A percentile compares a stretch with the other conserved stretches of the same genome.
These are phyloP conservation scores for Austroboletus eburneus DNA, from an alignment of 768 basidiomycete genomes.

Conservation along the genomic window DNA sequence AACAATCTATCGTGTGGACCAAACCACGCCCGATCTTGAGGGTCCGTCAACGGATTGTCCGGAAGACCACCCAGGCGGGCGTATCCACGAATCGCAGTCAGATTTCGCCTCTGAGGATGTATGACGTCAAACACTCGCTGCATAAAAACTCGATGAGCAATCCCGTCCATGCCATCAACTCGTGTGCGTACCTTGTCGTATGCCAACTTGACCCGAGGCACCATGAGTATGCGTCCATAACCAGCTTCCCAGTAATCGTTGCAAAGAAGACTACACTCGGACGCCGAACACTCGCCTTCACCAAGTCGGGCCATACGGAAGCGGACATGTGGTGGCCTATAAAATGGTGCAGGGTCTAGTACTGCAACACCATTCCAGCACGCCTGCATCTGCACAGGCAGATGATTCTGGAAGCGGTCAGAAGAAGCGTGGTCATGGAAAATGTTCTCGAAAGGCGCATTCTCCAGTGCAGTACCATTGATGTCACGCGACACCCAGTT, in stretches of 20 bases:
- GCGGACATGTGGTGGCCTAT: conserved; percentile 81
- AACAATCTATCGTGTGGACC: conserved; percentile 96
- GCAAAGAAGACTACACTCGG: conserved; percentile 94
- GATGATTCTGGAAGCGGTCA: conserved; percentile 82
- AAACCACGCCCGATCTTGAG: conserved; percentile 97
- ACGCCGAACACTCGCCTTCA: conserved; percentile 91
- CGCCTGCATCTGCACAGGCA: conserved; percentile 94
- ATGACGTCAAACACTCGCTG: conserved; percentile 94
- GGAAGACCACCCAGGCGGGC: conserved; percentile 93
- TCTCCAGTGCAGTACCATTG: conserved; percentile 97
- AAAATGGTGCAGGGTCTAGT: conserved; percentile 94
- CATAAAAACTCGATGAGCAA: conserved; percentile 4
- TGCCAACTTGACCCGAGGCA: conserved; percentile 92
- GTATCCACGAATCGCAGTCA: conserved; percentile 95
- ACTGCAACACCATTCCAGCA: conserved; percentile 99
- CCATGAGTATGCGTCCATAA: conserved; percentile 97
- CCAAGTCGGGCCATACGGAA: conserved; percentile 93
- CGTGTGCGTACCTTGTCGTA: conserved; percentile 71
- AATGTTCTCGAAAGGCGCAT: conserved; percentile 92
- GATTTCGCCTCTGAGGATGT: conserved; percentile 84
- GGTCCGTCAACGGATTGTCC: conserved; percentile 94
- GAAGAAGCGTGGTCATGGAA: conserved; percentile 82
- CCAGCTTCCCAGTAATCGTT: conserved; percentile 98
- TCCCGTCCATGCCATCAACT: neutral
- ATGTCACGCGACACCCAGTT: conserved; percentile 99